A percentile compares a stretch with the other conserved stretches of the same genome.
Evolutionary conservation across 2,329 filamentous ascomycete species (phyloP).

Genomic region (Penicillium sp.): DNA sequence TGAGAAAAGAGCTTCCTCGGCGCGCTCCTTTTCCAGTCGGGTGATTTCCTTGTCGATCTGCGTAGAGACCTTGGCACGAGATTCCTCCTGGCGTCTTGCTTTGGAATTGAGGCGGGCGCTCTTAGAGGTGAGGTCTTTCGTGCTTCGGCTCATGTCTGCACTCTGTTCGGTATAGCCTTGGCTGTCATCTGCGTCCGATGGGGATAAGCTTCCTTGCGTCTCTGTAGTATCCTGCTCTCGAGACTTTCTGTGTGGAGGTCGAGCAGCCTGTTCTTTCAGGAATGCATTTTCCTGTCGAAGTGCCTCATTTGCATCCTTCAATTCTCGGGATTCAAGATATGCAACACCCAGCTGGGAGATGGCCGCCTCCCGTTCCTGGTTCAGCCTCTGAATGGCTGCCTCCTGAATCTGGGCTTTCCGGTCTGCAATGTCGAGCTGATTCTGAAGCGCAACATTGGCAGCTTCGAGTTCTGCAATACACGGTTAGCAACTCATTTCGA

Average conservation of each 20-base stretch:
- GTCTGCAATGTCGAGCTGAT: slow-evolving; percentile 51
- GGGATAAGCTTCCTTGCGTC: slow-evolving; percentile 23
- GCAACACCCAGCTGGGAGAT: slow-evolving; percentile 54
- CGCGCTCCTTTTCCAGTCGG: slow-evolving; percentile 34
- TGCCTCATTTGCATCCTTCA: slow-evolving; percentile 38
- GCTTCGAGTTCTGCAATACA: slow-evolving; percentile 44
- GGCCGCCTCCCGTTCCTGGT: slow-evolving; percentile 53
- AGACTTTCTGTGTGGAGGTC: slow-evolving; percentile 19
- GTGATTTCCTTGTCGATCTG: slow-evolving; percentile 36
- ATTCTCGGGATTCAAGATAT: slow-evolving; percentile 48
- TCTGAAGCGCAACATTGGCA: slow-evolving; percentile 50
- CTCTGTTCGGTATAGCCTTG: slow-evolving; percentile 30
- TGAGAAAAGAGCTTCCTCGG: slow-evolving; percentile 37
- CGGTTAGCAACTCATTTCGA: slow-evolving; percentile 25
- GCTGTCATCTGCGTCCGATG: slow-evolving; percentile 28
- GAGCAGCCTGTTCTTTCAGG: slow-evolving; percentile 34
- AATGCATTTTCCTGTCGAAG: slow-evolving; percentile 36
- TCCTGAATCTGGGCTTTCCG: slow-evolving; percentile 52
- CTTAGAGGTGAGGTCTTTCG: slow-evolving; percentile 27
- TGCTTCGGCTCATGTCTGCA: slow-evolving; percentile 25
- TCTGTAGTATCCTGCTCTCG: slow-evolving; percentile 27
- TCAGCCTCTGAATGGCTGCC: slow-evolving; percentile 50
- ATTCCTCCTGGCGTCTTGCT: slow-evolving; percentile 24
- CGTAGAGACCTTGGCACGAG: slow-evolving; percentile 28
- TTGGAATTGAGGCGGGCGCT: slow-evolving; percentile 26